A percentile compares a stretch with the other conserved stretches of the same genome.
Conservation (phyloP, 2,329 filamentous ascomycete species). For the Cercospora sp. region DNA sequence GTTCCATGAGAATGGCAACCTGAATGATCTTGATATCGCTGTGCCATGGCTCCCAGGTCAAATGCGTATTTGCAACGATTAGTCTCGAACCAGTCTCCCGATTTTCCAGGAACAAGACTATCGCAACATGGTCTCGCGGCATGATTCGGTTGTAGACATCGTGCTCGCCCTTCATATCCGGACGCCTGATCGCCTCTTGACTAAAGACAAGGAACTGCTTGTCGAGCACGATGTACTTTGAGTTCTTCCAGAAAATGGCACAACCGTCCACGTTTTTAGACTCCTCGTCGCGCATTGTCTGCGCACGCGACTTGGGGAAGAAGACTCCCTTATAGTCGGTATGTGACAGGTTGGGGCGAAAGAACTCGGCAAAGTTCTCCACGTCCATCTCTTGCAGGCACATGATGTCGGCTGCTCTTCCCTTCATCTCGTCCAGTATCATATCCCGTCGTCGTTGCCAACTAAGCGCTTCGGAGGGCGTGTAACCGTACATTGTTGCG, state of each 20-base stretch:
- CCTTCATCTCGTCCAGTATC: conserved; percentile 79
- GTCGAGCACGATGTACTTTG: conserved; percentile 90
- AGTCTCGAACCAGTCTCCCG: conserved; percentile 83
- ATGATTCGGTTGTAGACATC: conserved; percentile 98
- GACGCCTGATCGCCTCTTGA: conserved; percentile 86
- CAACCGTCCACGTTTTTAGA: conserved; percentile 91
- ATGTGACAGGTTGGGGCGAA: conserved; percentile 81
- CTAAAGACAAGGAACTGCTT: conserved; percentile 93
- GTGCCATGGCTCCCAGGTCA: conserved; percentile 89
- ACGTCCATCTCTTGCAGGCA: conserved; percentile 92
- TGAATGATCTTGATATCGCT: conserved; percentile 97
- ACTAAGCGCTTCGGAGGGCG: conserved; percentile 73
- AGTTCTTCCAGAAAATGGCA: conserved; percentile 93
- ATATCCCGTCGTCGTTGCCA: conserved; percentile 86
- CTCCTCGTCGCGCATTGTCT: conserved; percentile 88
- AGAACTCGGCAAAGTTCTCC: conserved; percentile 88
- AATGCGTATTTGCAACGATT: conserved; percentile 90
- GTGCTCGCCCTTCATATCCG: conserved; percentile 95
- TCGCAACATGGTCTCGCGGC: conserved; percentile 96
- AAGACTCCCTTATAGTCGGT: conserved; percentile 92
- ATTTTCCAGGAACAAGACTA: conserved; percentile 90
- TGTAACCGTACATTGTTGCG: conserved; percentile 82
- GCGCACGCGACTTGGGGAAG: conserved; percentile 84
- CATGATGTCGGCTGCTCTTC: conserved; percentile 81
- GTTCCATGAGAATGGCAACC: conserved; percentile 91